phyloP scores from a whole-genome alignment of 164 flowering plant species.

The Sedum album region DNA sequence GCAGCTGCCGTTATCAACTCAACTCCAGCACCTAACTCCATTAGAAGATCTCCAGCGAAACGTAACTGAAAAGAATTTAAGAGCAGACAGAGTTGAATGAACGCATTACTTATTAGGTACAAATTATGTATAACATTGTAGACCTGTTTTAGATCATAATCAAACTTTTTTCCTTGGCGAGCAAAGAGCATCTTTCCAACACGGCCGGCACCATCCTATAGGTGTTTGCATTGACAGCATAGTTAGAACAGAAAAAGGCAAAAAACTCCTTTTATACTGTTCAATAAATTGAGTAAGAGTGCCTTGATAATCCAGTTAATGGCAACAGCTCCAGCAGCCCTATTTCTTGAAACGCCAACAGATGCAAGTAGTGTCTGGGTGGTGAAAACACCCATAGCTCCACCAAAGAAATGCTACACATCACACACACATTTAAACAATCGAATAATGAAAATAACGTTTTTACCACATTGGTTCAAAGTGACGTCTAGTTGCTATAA shows the following conservation, averaged over 20 bases:
- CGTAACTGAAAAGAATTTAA: conserved; percentile 50
- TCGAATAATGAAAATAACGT: too few species aligned
- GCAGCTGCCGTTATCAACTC: conserved; percentile 92
- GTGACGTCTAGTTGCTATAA: too few species aligned
- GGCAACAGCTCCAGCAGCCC: conserved; percentile 80
- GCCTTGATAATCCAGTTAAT: conserved; percentile 99
- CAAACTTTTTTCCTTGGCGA: conserved; percentile 96
- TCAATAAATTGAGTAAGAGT: too few species aligned
- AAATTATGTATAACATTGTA: too few species aligned
- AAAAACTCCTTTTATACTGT: too few species aligned
- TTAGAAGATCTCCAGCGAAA: conserved; percentile 87
- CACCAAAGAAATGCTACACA: conserved; percentile 95
- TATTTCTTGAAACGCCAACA: conserved; percentile 70
- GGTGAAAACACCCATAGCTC: conserved; percentile 98
- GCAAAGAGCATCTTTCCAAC: conserved; percentile 96
- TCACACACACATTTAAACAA: too few species aligned
- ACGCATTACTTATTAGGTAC: too few species aligned
- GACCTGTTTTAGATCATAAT: conserved; percentile 96
- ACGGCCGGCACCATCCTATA: conserved; percentile 98
- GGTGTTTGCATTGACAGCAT: background rate
- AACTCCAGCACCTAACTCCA: conserved; percentile 97
- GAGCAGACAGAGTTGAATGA: background rate
- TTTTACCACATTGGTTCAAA: too few species aligned
- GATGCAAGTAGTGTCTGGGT: conserved; percentile 80
- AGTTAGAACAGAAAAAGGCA: too few species aligned